A percentile compares a stretch with the other conserved stretches of the same genome.
Evolutionary conservation across 2,329 filamentous ascomycete genomes (phyloP).

Genomic region (Xylaria sp.): DNA sequence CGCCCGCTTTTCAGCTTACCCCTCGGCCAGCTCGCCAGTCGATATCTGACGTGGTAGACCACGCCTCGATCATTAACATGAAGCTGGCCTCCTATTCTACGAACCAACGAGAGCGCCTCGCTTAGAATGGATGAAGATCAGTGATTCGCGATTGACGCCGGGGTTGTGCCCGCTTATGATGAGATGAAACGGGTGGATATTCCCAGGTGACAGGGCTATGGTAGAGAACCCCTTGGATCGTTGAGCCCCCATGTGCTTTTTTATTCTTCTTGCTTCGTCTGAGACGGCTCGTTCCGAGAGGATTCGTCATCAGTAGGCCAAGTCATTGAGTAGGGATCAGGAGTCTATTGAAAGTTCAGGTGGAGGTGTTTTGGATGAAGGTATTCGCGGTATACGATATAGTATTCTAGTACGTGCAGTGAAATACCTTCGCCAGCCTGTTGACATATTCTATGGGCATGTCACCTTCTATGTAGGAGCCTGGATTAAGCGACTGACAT

Average conservation of each 20-base stretch:
- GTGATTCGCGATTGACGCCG: slow-evolving; percentile 30
- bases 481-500: too few relatives aligned
- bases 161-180: slow-evolving; percentile 34
- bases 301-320: slow-evolving; percentile 19
- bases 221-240: neutral
- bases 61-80: slow-evolving; percentile 10
- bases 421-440: neutral
- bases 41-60: neutral
- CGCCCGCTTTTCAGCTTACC: neutral
- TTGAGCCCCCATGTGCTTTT: slow-evolving; percentile 9
- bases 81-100: slow-evolving; percentile 13
- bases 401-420: too few relatives aligned
- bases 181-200: slow-evolving; percentile 32
- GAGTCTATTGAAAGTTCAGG: slow-evolving; percentile 1
- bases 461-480: neutral
- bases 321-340: neutral
- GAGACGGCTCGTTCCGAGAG: slow-evolving; percentile 11
- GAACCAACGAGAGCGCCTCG: slow-evolving; percentile 8
- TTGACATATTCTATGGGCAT: neutral
- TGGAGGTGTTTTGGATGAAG: neutral
- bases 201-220: slow-evolving; percentile 4
- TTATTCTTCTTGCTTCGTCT: slow-evolving; percentile 1
- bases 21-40: slow-evolving; percentile 3
- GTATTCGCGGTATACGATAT: neutral
- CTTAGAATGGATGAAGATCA: slow-evolving; percentile 15